Conservation (phyloP, 164 flowering plant genomes). For the Euptelea pleiosperma region DNA sequence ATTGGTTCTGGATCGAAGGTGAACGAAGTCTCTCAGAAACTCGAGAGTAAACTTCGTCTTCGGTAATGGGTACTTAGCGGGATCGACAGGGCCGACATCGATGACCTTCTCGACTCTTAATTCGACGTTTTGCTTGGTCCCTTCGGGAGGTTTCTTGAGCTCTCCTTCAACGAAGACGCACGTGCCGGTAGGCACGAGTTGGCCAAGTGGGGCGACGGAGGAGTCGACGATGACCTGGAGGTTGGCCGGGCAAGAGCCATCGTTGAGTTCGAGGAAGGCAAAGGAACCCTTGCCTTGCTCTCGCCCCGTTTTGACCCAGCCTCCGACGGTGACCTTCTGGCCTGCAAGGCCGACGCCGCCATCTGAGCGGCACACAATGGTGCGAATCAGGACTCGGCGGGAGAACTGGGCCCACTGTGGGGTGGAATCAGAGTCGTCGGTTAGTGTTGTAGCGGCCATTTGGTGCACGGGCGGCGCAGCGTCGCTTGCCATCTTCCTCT, state of each 20-base stretch:
- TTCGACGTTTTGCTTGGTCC: slow-evolving; percentile 79
- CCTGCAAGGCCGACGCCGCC: slow-evolving; percentile 74
- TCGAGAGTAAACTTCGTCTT: slow-evolving; percentile 80
- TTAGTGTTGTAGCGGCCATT: slow-evolving; percentile 25
- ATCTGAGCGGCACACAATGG: slow-evolving; percentile 58
- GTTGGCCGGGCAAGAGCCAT: slow-evolving; percentile 81
- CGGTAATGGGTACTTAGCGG: slow-evolving; percentile 75
- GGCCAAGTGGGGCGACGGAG: slow-evolving; percentile 36
- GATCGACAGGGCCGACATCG: slow-evolving; percentile 66
- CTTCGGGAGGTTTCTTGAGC: slow-evolving; percentile 71
- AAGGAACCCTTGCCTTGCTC: slow-evolving; percentile 80
- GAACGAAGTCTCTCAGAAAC: slow-evolving; percentile 64
- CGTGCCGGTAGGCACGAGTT: slow-evolving; percentile 74
- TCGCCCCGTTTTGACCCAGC: slow-evolving; percentile 94
- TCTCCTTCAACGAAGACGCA: slow-evolving; percentile 65
- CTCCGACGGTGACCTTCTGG: slow-evolving; percentile 53
- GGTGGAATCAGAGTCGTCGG: slow-evolving; percentile 11
- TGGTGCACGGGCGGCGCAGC: slow-evolving; percentile 27
- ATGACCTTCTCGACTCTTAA: slow-evolving; percentile 59
- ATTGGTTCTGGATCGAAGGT: slow-evolving; percentile 76
- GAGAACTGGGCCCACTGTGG: slow-evolving; percentile 50
- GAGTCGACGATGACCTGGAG: slow-evolving; percentile 79
- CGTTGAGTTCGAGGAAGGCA: slow-evolving; percentile 83
- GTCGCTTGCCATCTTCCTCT: slow-evolving; percentile 33
- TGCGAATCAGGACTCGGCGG: slow-evolving; percentile 55